Conservation (phyloP, 1,139 yeast species). For the Torulaspora globosa region DNA sequence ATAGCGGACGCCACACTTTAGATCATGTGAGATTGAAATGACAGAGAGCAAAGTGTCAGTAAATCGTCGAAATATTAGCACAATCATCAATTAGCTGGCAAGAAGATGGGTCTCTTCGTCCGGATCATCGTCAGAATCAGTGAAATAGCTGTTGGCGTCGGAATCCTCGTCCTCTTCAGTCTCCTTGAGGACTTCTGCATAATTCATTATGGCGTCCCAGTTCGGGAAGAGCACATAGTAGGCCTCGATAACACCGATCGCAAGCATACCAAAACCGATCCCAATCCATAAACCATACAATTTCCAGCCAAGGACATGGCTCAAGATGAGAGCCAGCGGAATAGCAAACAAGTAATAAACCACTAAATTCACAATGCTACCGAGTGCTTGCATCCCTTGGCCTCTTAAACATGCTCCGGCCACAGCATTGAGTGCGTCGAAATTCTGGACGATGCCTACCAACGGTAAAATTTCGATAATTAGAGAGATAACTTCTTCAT, state of each 20-base stretch:
- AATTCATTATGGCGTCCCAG: conserved; percentile 49
- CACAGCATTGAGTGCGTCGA: conserved; percentile 78
- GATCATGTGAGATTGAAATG: conserved; percentile 7
- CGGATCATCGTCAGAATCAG: conserved; percentile 29
- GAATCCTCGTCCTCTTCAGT: conserved; percentile 37
- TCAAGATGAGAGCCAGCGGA: conserved; percentile 65
- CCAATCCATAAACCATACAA: conserved; percentile 87
- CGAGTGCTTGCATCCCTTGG: conserved; percentile 78
- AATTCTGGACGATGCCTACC: conserved; percentile 67
- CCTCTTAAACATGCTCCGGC: conserved; percentile 85
- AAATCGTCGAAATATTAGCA: not conserved
- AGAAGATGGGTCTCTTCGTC: conserved; percentile 17
- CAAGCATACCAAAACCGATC: conserved; percentile 66
- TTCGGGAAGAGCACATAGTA: conserved; percentile 48
- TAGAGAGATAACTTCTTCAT: conserved; percentile 54
- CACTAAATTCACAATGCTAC: conserved; percentile 71
- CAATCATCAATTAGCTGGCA: not conserved
- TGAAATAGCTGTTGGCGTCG: conserved; percentile 25
- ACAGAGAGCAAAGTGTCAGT: not conserved
- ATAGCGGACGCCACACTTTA: conserved; percentile 5
- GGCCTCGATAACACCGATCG: conserved; percentile 63
- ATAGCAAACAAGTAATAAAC: conserved; percentile 68
- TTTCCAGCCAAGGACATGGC: conserved; percentile 51
- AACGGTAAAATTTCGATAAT: conserved; percentile 61
- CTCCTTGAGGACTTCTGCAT: conserved; percentile 43